Base-by-base conservation (phyloP, 495 filamentous ascomycete genomes). In the Saxispiralis lemnorum region DNA sequence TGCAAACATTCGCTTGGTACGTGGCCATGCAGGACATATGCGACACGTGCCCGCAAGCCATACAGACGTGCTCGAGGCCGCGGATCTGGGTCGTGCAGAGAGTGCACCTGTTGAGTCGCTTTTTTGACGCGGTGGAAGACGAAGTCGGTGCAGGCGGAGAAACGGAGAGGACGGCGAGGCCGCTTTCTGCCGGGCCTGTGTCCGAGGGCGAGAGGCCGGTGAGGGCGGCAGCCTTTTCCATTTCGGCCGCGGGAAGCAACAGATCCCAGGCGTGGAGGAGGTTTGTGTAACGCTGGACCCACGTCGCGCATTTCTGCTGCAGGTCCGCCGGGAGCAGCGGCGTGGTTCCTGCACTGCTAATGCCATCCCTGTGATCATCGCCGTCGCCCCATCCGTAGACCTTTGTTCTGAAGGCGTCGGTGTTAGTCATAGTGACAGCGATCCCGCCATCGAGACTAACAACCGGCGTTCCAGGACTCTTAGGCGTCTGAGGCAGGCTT, bases 401-500 rank as follows among this genome's bases (percentile, higher is more conserved):
- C 10, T 16, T 37, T 5, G 14, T 9, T 12, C 38, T 35, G 11
- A 15, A 13, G 5, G 12, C n/a, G 1, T 40, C 49, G 2, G 32
- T 10, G 28, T 49, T 48, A 4, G 14, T 17, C 7, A 49, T 13
- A 0, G 14, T 35, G 7, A 53, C 18, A 1, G 40, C 5, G 12
- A 53, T 35, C 1, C 19, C 15, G 16, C 7, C 42, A 6, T 2
- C 10, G 9, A 28, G 24, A 28, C 24, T 28, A 4, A 9, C 24
- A 28, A 9, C 24, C 4, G 24, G 24, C 24, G 24, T 28, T 9
- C 24, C 24, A 13, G 17, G 13, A 24, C 16, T 20, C 21, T 38
- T 41, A 10, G 50, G 50, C 10, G 50, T 53, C 1, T 49, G 50
- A 16, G 50, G 50, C 32, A 39, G 15, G 31, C 36, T 46, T 32